Evolutionary conservation across 441 rosid genomes (phyloP), one percentile per base, ranked within the genome.

Genomic region (Erysimum pusillum): DNA sequence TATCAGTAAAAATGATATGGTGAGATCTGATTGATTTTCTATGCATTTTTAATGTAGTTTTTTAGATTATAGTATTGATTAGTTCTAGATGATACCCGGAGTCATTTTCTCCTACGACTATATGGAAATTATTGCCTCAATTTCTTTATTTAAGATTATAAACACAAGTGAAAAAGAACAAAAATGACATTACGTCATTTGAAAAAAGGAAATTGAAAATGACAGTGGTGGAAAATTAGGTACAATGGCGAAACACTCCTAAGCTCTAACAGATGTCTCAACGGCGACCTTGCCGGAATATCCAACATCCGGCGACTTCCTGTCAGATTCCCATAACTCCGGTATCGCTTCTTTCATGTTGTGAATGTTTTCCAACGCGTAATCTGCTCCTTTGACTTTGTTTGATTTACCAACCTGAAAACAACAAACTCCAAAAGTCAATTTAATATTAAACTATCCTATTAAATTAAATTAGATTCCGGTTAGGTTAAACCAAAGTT

Each of bases 201-300:
- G 76, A 79, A 77, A 80, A 32, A 25, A 51, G 57, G 7, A 61
- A 35, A 72, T 1, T 73, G 70, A 73, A 60, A 77, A 79, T 32
- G 81, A 64, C 63, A 67, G 70, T 68, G 78, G 67, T 46, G 62
- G 59, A 63, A 75, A 73, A 61, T 77, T 68, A 74, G 69, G 56
- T 63, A 63, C 61, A 79, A 79, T 2, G 78, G 67, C 46, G 68
- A 69, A 22, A 72, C 17, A 53, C 36, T 79, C 63, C 86, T 90
- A 95, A 70, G 98, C 99, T 46, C 85, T 91, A 71, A 95, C 99
- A 57, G 94, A 78, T 67, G 97, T 86, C 89, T 92, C 97, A 13
- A 89, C 93, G 5, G 95, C 67, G 74, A 90, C 77, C 18, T 84
- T 80, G 69, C 83, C 83, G 22, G 90, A 63, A 77, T 91, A 93